Percentiles rank a stretch among this genome's conserved stretches.
Evolutionary conservation across 2,329 filamentous ascomycete species (phyloP).

Genomic region (Diaporthe destruens): DNA sequence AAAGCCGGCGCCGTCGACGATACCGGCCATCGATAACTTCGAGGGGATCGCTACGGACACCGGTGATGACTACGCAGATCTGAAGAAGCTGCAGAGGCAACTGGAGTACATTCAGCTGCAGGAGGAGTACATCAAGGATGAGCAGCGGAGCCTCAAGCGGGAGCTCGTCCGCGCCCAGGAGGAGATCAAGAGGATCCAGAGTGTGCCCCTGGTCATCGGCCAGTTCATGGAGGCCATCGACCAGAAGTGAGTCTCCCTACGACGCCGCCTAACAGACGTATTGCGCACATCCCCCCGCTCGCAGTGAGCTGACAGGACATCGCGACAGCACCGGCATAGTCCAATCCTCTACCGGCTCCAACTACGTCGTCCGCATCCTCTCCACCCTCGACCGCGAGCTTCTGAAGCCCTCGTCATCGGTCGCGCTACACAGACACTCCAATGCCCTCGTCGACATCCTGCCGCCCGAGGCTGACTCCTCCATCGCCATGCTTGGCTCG

Average conservation of each 20-base stretch:
- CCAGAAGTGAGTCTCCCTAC: conserved; percentile 80
- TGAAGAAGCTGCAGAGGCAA: conserved; percentile 97
- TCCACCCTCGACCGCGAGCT: conserved; percentile 98
- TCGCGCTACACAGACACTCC: conserved; percentile 96
- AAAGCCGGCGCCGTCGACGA: conserved; percentile 82
- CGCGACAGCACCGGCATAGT: conserved; percentile 91
- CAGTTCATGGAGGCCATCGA: conserved; percentile 99
- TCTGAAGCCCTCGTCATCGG: conserved; percentile 96
- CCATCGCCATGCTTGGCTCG: conserved; percentile 95
- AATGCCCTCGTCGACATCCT: conserved; percentile 99
- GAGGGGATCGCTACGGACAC: conserved; percentile 86
- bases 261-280: conserved; percentile 25
- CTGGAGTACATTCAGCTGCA: conserved; percentile 98
- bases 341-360: conserved; percentile 97
- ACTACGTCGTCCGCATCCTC: conserved; percentile 98
- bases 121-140: conserved; percentile 99
- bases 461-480: conserved; percentile 98
- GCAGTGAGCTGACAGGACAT: conserved; percentile 11
- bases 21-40: conserved; percentile 90
- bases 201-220: conserved; percentile 95
- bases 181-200: conserved; percentile 99
- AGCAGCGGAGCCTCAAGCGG: conserved; percentile 96
- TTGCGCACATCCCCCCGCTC: background rate
- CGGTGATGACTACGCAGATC: conserved; percentile 91
- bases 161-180: conserved; percentile 98